These are phyloP conservation scores for Mallotus japonicus DNA, from an alignment of 441 rosid species.

Conservation along the genomic window DNA sequence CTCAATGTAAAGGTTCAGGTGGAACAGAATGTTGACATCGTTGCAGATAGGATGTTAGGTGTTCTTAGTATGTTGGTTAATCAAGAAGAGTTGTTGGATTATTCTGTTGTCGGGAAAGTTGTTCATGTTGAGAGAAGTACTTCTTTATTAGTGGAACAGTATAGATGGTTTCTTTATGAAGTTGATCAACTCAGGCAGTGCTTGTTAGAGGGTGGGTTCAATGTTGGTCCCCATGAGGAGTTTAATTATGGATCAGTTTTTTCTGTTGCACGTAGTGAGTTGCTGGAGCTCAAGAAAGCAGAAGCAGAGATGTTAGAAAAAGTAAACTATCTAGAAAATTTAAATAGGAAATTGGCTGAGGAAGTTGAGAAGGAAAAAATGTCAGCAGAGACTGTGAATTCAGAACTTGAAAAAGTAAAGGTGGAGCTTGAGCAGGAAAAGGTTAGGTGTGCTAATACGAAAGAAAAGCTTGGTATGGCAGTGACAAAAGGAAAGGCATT, in stretches of 20 bases:
- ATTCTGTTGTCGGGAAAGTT: constrained; percentile 50
- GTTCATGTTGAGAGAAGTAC: constrained; percentile 56
- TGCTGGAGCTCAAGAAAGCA: constrained; percentile 58
- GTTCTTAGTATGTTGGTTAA: constrained; percentile 55
- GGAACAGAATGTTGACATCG: constrained; percentile 43
- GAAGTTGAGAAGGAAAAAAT: constrained; percentile 55
- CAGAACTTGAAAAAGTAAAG: constrained; percentile 51
- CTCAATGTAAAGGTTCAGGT: constrained; percentile 48
- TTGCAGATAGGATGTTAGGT: constrained; percentile 57
- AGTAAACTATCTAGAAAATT: constrained; percentile 48
- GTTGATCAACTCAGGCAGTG: constrained; percentile 69
- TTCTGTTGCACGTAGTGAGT: constrained; percentile 55
- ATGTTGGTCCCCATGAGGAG: constrained; percentile 51
- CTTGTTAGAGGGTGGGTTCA: constrained; percentile 47
- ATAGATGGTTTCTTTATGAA: constrained; percentile 57
- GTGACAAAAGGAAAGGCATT: constrained; percentile 93
- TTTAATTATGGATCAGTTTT: constrained; percentile 43
- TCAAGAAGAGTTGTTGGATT: constrained; percentile 58
- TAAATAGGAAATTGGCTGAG: constrained; percentile 56
- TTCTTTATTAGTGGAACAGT: constrained; percentile 53
- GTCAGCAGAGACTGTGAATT: constrained; percentile 34
- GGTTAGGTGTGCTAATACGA: constrained; percentile 67
- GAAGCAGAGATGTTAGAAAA: constrained; percentile 50
- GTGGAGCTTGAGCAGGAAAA: constrained; percentile 77
- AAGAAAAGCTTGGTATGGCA: constrained; percentile 95